Evolutionary conservation across 2,329 filamentous ascomycete species (phyloP).

Genomic region (Alternaria arbusti): DNA sequence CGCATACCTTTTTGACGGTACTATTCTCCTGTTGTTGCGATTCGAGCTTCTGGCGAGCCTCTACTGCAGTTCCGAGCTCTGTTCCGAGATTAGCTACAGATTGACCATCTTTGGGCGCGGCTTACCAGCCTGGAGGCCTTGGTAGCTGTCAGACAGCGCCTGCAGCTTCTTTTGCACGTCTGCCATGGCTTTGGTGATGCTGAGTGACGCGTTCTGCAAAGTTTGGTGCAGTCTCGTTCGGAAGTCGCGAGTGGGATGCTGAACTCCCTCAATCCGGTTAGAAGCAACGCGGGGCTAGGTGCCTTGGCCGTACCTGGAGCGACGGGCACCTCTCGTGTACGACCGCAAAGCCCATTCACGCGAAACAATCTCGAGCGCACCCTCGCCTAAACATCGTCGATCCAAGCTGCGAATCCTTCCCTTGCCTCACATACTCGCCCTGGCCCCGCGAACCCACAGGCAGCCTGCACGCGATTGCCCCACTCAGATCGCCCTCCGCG

Average conservation of each 20-base stretch:
- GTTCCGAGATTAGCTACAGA: conserved; percentile 22
- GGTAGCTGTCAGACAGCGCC: conserved; percentile 83
- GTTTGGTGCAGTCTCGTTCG: conserved; percentile 14
- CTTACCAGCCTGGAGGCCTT: conserved; percentile 82
- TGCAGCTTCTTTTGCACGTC: conserved; percentile 80
- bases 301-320: conserved; percentile 19
- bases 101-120: background rate
- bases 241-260: conserved; percentile 31
- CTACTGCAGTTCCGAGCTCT: conserved; percentile 82
- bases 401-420: background rate
- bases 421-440: background rate
- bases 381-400: background rate
- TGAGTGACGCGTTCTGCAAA: conserved; percentile 32
- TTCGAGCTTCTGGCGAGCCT: conserved; percentile 87
- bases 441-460: background rate
- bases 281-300: conserved; percentile 28
- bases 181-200: conserved; percentile 40
- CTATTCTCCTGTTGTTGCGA: conserved; percentile 93
- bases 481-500: background rate
- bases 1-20: conserved; percentile 76
- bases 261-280: conserved; percentile 31
- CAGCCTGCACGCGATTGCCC: conserved; percentile 9
- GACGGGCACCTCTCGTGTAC: conserved; percentile 11
- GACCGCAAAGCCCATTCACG: background rate
- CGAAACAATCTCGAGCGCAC: background rate